Evolutionary conservation across 805 yeast species (phyloP).

Genomic region (Schwanniomyces yamadae): DNA sequence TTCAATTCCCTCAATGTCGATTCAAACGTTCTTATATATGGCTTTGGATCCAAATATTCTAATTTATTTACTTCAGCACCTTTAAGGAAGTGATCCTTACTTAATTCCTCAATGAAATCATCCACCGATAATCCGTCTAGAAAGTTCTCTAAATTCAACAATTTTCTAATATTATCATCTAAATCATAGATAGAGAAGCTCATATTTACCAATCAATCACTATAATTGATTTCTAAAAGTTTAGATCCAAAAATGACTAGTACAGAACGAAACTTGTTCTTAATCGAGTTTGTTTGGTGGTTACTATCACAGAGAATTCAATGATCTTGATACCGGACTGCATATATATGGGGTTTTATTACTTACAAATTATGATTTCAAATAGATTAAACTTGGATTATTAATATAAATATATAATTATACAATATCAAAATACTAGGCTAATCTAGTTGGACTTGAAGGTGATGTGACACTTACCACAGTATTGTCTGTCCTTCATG

Average conservation of each 20-base stretch:
- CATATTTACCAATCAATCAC: too few species aligned
- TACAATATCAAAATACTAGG: slow-evolving; percentile 1
- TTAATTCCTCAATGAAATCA: slow-evolving; percentile 77
- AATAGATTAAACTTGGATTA: too few species aligned
- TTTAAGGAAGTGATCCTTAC: slow-evolving; percentile 60
- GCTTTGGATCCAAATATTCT: slow-evolving; percentile 80
- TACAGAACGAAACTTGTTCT: too few species aligned
- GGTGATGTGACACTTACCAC: slow-evolving; percentile 99
- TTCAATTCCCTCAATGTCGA: slow-evolving; percentile 73
- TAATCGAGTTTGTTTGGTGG: too few species aligned
- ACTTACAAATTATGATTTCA: too few species aligned
- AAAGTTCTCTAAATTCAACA: slow-evolving; percentile 61
- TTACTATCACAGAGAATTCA: too few species aligned
- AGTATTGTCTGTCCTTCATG: slow-evolving; percentile 98
- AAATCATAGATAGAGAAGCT: slow-evolving; percentile 55
- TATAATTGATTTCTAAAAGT: too few species aligned
- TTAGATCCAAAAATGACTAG: too few species aligned
- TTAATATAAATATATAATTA: not conserved
- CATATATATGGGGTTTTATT: too few species aligned
- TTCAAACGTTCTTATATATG: slow-evolving; percentile 91
- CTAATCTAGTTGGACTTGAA: slow-evolving; percentile 48
- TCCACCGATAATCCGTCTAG: slow-evolving; percentile 68
- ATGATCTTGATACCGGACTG: not conserved
- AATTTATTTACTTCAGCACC: slow-evolving; percentile 51
- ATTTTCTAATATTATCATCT: slow-evolving; percentile 58